These are phyloP conservation scores for Apocynum venetum DNA, from an alignment of 257 asterid genomes.

Conservation along the genomic window DNA sequence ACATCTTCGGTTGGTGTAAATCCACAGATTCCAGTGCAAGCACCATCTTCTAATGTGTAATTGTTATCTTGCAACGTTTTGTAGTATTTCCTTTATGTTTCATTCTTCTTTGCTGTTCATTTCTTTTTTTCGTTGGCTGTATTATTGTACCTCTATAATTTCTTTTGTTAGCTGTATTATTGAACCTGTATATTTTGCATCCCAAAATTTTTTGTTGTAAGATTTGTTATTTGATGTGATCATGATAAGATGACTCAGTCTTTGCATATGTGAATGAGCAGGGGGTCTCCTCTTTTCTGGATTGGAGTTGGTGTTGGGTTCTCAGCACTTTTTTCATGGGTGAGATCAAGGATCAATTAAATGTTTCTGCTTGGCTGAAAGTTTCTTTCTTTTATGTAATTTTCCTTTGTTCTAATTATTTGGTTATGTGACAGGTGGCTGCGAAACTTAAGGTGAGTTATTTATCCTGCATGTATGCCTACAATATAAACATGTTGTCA, in stretches of 20 bases:
- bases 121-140: neutral
- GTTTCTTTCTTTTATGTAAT: conserved; percentile 5
- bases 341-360: conserved; percentile 29
- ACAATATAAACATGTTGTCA: conserved; percentile 9
- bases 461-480: conserved; percentile 18
- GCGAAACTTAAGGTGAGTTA: conserved; percentile 67
- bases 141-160: neutral
- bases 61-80: neutral
- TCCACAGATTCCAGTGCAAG: conserved; percentile 63
- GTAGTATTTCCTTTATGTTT: neutral
- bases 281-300: conserved; percentile 98
- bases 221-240: neutral
- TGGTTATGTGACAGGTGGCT: conserved; percentile 58
- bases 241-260: conserved; percentile 4
- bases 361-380: neutral
- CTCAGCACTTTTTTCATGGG: conserved; percentile 92
- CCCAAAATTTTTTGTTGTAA: neutral
- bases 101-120: conserved; percentile 13
- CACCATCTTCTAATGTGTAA: conserved; percentile 73
- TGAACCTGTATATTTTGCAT: neutral
- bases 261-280: conserved; percentile 22
- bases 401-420: conserved; percentile 16
- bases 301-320: conserved; percentile 93
- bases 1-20: conserved; percentile 79
- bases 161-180: neutral